Base-by-base conservation (phyloP, 495 filamentous ascomycete genomes). In the Glarea lozoyensis region DNA sequence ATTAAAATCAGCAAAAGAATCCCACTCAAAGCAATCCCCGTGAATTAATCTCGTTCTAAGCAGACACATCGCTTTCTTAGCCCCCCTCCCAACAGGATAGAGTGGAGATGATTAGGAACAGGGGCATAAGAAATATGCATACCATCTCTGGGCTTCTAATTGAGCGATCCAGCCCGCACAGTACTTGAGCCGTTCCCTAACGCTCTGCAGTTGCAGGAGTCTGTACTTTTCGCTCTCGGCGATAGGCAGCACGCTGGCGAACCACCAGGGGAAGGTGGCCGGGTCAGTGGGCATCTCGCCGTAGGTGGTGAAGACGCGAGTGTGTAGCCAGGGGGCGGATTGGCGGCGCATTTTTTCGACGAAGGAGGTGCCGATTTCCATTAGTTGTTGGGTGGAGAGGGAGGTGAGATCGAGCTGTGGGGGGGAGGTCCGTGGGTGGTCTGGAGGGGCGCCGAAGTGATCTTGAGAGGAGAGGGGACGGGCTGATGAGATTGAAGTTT, bases 191-290 rank as follows among this genome's bases (percentile, higher is more conserved):
- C 88, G 64, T 54, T 89, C 83, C 34, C 88, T 65, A 1, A 94
- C 88, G 48, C 81, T 90, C 2, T 62, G 78, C 3, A 81, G 81
- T 9, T 64, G 58, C 20, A 95, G 61, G 16, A 95, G 61, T 7
- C 67, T 68, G 51, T 94, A 93, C 54, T 89, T 90, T 46, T 93
- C 82, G 17, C 79, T 69, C 13, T 88, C 84, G 29, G 70, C 69
- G 23, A 89, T 75, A 12, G 86, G 87, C 9, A 93, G 56, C 37
- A 93, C 76, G 50, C 73, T 83, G 12, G 86, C 88, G 48, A 96
- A 83, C 89, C 89, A 96, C 69, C 86, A 96, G 0, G 88, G 84
- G 52, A 94, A 92, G 10, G 75, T 55, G 1, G 78, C 78, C 2
- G 86, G 77, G 58, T 94, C 86, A 5, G 71, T 66, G 0, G 87